Evolutionary conservation across 2,329 filamentous ascomycete species (phyloP).

Genomic region (Diplodia mutila): DNA sequence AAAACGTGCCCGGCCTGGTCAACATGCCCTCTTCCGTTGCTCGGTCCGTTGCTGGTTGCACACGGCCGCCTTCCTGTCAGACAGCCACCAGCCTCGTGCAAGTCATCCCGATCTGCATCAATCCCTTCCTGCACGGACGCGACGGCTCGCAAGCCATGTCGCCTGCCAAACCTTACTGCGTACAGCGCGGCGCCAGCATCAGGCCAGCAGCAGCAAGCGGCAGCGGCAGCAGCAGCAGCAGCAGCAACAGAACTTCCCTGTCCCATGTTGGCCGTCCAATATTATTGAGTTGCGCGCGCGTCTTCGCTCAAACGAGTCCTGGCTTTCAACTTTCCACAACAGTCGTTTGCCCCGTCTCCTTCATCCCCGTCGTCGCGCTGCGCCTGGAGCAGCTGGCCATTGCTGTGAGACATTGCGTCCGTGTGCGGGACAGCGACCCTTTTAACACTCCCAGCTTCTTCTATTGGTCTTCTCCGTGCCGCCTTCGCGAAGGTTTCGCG

Average conservation of each 20-base stretch:
- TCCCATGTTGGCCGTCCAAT: slow-evolving; percentile 5
- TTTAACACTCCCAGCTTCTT: neutral
- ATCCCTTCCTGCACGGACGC: slow-evolving; percentile 23
- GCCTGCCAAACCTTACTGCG: slow-evolving; percentile 2
- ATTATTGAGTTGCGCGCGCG: slow-evolving; percentile 22
- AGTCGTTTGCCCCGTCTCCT: slow-evolving; percentile 8
- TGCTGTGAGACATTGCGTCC: slow-evolving; percentile 20
- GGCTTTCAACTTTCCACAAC: slow-evolving; percentile 21
- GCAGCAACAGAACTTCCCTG: slow-evolving; percentile 1
- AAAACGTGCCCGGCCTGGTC: slow-evolving; percentile 4
- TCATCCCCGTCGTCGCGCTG: slow-evolving; percentile 18
- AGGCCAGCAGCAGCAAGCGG: neutral
- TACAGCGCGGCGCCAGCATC: neutral
- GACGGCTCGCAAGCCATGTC: slow-evolving; percentile 11
- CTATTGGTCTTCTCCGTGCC: slow-evolving; percentile 6
- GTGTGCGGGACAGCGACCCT: slow-evolving; percentile 12
- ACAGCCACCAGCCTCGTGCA: slow-evolving; percentile 24
- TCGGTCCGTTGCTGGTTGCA: slow-evolving; percentile 6
- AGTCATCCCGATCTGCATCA: slow-evolving; percentile 25
- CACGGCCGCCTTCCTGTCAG: neutral
- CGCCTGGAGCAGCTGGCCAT: slow-evolving; percentile 14
- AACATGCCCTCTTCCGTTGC: neutral
- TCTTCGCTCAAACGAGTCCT: slow-evolving; percentile 20
- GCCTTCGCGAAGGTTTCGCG: slow-evolving; percentile 22
- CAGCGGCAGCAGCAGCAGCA: neutral